Evolutionary conservation across 768 basidiomycete genomes (phyloP).

Genomic region (Suillus alpinus): DNA sequence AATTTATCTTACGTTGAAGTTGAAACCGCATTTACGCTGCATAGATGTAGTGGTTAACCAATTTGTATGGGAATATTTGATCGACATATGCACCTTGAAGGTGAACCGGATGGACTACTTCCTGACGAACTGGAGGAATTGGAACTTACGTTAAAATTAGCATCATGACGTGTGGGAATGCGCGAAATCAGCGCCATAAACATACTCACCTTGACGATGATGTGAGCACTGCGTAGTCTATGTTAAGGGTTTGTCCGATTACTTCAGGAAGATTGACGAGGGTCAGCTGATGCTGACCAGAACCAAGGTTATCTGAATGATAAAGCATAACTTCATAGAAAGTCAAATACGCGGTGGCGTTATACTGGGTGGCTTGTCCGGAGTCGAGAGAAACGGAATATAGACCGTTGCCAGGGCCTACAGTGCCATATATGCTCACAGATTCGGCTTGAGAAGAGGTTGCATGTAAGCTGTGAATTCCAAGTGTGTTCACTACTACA

Average conservation of each 20-base stretch:
- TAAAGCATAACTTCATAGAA: constrained; percentile 31
- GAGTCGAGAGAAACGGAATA: constrained; percentile 37
- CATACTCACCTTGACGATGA: constrained; percentile 16
- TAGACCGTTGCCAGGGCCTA: constrained; percentile 32
- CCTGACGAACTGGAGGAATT: background rate
- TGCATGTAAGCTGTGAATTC: background rate
- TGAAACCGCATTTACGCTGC: background rate
- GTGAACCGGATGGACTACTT: background rate
- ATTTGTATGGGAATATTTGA: too few species aligned
- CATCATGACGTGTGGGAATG: background rate
- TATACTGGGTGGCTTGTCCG: constrained; percentile 8
- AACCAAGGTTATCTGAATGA: constrained; percentile 37
- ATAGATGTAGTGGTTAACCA: background rate
- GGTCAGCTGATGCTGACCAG: constrained; percentile 34
- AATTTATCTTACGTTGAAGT: constrained; percentile 13
- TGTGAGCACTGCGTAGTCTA: constrained; percentile 33
- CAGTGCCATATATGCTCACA: constrained; percentile 44
- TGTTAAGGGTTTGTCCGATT: constrained; percentile 20
- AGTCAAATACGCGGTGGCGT: constrained; percentile 11
- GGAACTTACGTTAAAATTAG: background rate
- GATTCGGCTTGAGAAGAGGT: constrained; percentile 33
- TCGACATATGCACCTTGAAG: background rate
- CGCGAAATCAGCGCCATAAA: background rate
- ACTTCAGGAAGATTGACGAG: constrained; percentile 30
- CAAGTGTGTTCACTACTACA: background rate